These are phyloP conservation scores for Penicillium robsamsonii DNA, from an alignment of 495 filamentous ascomycete genomes.

Conservation along the genomic window DNA sequence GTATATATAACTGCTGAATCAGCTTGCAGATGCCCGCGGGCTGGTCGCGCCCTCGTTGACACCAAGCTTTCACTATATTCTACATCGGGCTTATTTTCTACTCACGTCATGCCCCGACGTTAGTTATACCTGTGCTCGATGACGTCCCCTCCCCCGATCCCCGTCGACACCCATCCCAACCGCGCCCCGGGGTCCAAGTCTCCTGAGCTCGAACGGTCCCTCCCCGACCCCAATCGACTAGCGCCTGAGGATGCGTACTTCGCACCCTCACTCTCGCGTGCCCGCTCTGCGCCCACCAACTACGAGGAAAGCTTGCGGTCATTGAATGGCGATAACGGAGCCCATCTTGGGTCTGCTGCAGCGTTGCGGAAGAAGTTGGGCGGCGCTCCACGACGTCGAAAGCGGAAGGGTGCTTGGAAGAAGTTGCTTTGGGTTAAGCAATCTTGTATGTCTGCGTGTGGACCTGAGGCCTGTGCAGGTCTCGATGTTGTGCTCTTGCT, in stretches of 20 bases:
- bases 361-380: conserved; percentile 50
- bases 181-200: conserved; percentile 34
- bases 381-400: conserved; percentile 56
- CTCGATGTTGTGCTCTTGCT: neutral
- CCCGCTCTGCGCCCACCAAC: conserved; percentile 44
- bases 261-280: conserved; percentile 55
- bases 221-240: conserved; percentile 59
- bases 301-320: conserved; percentile 38
- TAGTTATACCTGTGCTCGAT: conserved; percentile 35
- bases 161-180: conserved; percentile 47
- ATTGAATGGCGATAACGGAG: conserved; percentile 31
- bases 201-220: conserved; percentile 47
- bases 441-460: conserved; percentile 61
- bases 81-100: conserved; percentile 5
- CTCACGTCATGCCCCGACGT: conserved; percentile 34
- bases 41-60: conserved; percentile 16
- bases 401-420: conserved; percentile 74
- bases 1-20: conserved; percentile 8
- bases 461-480: neutral
- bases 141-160: conserved; percentile 43
- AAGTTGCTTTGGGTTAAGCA: conserved; percentile 98
- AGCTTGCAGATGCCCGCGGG: conserved; percentile 12
- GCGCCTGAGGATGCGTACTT: conserved; percentile 83
- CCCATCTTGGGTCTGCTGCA: conserved; percentile 29
- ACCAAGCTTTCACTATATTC: conserved; percentile 7